These are phyloP conservation scores for Dothidotthia symphoricarpi DNA, from an alignment of 2,329 filamentous ascomycete genomes.

Conservation along the genomic window DNA sequence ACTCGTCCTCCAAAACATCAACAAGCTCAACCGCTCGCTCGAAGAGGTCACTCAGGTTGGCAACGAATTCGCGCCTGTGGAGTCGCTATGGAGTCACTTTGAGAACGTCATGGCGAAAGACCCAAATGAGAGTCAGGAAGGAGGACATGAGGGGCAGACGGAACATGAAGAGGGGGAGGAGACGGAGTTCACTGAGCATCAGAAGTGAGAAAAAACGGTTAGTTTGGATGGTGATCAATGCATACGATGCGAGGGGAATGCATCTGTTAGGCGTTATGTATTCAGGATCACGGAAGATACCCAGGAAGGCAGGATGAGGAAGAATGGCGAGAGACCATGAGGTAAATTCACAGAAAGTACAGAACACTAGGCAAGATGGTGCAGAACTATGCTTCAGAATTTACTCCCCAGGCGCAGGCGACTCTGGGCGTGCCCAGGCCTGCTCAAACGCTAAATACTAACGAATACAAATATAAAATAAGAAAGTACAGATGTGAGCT, in stretches of 20 bases:
- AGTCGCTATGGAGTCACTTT: slow-evolving; percentile 95
- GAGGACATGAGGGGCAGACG: slow-evolving; percentile 22
- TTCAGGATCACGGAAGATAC: slow-evolving; percentile 10
- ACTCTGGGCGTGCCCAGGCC: slow-evolving; percentile 6
- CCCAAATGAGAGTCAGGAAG: slow-evolving; percentile 39
- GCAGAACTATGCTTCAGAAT: slow-evolving; percentile 19
- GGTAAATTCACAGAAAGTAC: neutral
- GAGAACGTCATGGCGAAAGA: slow-evolving; percentile 90
- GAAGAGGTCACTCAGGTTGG: slow-evolving; percentile 92
- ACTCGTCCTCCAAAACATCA: slow-evolving; percentile 91
- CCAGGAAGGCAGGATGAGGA: slow-evolving; percentile 1
- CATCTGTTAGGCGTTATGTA: neutral
- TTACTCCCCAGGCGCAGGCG: slow-evolving; percentile 15
- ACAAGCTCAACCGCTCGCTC: slow-evolving; percentile 86
- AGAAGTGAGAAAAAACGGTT: slow-evolving; percentile 12
- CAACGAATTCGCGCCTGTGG: slow-evolving; percentile 95
- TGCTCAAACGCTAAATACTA: slow-evolving; percentile 28
- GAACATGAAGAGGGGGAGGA: slow-evolving; percentile 22
- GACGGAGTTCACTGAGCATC: slow-evolving; percentile 21
- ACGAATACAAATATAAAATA: slow-evolving; percentile 37
- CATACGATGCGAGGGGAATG: neutral
- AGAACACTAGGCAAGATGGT: neutral
- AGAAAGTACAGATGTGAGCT: slow-evolving; percentile 25
- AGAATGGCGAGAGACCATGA: neutral
- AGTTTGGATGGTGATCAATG: neutral